Evolutionary conservation across 2,329 filamentous ascomycete species (phyloP), one percentile per base, ranked within the genome.

Genomic region (Fusarium mexicanum): DNA sequence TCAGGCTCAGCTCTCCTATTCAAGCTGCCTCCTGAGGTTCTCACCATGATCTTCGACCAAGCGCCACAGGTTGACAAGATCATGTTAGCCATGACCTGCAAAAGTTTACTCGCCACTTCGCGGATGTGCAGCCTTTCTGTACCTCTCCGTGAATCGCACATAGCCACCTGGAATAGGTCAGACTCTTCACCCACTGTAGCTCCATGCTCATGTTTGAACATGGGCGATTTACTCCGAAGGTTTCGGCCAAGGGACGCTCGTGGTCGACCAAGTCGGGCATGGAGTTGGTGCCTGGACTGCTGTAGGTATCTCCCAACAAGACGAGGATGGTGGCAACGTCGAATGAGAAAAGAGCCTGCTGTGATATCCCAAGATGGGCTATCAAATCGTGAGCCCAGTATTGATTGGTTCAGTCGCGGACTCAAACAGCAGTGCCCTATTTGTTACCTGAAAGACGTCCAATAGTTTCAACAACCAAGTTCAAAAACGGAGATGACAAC

Each of bases 1-100:
- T 14, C 29, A 26, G 50, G 24, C 33, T 67, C 43, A 22, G 57
- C 71, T 38, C 37, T 65, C 1, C 60, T 80, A 13, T 60, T 77
- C 29, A 68, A 44, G n/a, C 64, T 81, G 5, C 79, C 79, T 14
- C 61, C 73, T 22, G 79, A 81, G 35, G 74, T 80, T 50, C 62
- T 80, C n/a, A 58, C 71, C 31, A 67, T 74, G 8, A 75, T 80
- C 43, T 77, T 76, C 44, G 43, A 54, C 8, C 64, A 75, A 22
- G 61, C 71, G 13, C 37, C 48, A 10, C 38, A 51, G 29, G 51
- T 64, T 20, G 74, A 79, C 51, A 61, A 54, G 37, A 54, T 77
- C 20, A 61, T 69, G 58, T 65, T 79, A 29, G 74, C 64, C 14
- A 61, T 74, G 61, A 73, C 68, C 33, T 78, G 69, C 64, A 80